These are phyloP conservation scores for Holtermannia corniformis DNA, from an alignment of 768 basidiomycete genomes.

Conservation along the genomic window DNA sequence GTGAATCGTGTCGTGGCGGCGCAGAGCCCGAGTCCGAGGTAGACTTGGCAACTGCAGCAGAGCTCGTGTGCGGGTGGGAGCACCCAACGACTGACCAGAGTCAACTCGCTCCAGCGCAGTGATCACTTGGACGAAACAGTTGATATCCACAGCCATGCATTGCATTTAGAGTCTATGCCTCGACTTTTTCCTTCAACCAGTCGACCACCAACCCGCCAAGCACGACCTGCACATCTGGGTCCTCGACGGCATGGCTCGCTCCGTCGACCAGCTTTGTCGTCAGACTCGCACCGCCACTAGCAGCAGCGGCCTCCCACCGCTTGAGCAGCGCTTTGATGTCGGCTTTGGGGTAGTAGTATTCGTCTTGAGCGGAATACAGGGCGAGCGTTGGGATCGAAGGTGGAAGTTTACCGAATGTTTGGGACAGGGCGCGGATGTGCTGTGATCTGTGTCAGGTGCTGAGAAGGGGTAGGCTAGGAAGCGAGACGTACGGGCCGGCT, in stretches of 20 bases:
- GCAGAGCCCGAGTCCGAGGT: too few relatives aligned
- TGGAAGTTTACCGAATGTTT: conserved; percentile 32
- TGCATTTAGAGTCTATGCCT: too few relatives aligned
- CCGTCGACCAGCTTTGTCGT: conserved; percentile 13
- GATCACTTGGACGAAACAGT: too few relatives aligned
- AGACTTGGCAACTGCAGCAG: too few relatives aligned
- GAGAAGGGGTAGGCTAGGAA: neutral
- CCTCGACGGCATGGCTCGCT: conserved; percentile 25
- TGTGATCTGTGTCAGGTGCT: neutral
- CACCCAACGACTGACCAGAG: too few relatives aligned
- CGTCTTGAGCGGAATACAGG: conserved; percentile 29
- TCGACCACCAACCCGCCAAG: conserved; percentile 16
- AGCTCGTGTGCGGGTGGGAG: too few relatives aligned
- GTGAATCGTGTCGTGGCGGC: too few relatives aligned
- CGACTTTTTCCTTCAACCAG: conserved; percentile 17
- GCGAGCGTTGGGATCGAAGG: conserved; percentile 21
- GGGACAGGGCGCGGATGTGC: conserved; percentile 30
- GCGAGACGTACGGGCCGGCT: conserved; percentile 3
- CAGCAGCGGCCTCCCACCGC: conserved; percentile 21
- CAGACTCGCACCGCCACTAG: conserved; percentile 13
- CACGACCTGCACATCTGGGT: conserved; percentile 14
- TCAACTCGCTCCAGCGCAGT: too few relatives aligned
- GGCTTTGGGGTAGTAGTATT: conserved; percentile 9
- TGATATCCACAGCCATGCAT: too few relatives aligned
- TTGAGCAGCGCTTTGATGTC: conserved; percentile 6